Conservation (phyloP, 192 early-diverging fungal species). For the Backusella luteola region DNA sequence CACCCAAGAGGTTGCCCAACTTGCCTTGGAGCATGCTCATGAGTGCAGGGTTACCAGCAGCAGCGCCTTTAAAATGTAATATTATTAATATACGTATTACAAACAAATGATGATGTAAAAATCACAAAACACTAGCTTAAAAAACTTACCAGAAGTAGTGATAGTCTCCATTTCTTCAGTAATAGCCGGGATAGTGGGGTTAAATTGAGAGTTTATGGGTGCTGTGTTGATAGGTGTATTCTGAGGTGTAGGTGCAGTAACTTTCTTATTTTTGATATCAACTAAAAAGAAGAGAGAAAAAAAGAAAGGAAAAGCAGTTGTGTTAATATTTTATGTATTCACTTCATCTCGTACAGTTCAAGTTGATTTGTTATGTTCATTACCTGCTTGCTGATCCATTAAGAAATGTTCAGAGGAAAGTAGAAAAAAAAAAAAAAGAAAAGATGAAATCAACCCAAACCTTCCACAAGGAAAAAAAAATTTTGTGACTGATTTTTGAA, state of each 20-base stretch:
- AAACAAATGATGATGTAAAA: background rate
- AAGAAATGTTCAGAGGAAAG: background rate
- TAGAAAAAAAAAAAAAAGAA: background rate
- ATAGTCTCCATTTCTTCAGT: constrained; percentile 51
- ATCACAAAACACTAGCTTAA: background rate
- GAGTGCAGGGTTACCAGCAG: constrained; percentile 60
- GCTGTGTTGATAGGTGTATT: constrained; percentile 57
- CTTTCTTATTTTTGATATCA: constrained; percentile 52
- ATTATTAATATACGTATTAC: constrained; percentile 1
- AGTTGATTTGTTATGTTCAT: background rate
- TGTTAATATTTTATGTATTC: background rate
- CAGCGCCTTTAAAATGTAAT: constrained; percentile 17
- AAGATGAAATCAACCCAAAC: background rate
- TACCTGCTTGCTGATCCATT: constrained; percentile 9
- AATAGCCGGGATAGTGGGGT: constrained; percentile 42
- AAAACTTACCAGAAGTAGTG: constrained; percentile 27
- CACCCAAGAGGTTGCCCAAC: constrained; percentile 77
- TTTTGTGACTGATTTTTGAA: no score
- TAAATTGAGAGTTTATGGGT: constrained; percentile 50
- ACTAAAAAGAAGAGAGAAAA: background rate
- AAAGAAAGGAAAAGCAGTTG: background rate
- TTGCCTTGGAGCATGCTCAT: constrained; percentile 75
- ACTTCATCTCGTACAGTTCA: background rate
- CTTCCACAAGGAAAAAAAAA: no score
- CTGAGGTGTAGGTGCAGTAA: constrained; percentile 55